Percentiles rank a stretch among this genome's conserved stretches.
phyloP scores from a whole-genome alignment of 2,329 filamentous ascomycete genomes.

The Botrytis tulipae region DNA sequence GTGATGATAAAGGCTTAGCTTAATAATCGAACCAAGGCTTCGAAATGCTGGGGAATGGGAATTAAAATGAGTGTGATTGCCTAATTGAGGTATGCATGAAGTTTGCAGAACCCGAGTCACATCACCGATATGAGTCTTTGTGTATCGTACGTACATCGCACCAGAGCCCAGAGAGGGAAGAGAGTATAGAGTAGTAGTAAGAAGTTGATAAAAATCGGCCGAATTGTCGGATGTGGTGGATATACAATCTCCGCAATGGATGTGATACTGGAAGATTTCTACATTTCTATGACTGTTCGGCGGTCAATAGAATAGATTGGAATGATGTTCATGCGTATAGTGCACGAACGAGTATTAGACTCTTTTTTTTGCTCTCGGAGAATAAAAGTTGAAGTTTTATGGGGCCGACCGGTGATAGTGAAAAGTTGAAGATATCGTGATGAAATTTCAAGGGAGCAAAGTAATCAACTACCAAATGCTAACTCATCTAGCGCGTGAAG shows the following conservation, averaged over 20 bases:
- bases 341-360: background rate
- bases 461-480: background rate
- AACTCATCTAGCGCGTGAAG: background rate
- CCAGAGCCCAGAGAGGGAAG: background rate
- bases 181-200: background rate
- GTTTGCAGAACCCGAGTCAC: background rate
- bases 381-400: background rate
- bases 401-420: background rate
- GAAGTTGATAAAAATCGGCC: background rate
- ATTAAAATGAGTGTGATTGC: background rate
- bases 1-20: background rate
- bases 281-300: conserved; percentile 13
- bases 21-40: background rate
- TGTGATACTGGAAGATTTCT: background rate
- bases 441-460: background rate
- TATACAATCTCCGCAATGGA: background rate
- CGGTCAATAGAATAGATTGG: background rate
- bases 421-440: background rate
- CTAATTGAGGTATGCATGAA: background rate
- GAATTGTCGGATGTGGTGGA: background rate
- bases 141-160: background rate
- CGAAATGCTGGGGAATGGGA: background rate
- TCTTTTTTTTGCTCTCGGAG: background rate
- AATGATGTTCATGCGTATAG: background rate
- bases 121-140: background rate